phyloP scores from a whole-genome alignment of 441 rosid species.

The Manihot esculenta region DNA sequence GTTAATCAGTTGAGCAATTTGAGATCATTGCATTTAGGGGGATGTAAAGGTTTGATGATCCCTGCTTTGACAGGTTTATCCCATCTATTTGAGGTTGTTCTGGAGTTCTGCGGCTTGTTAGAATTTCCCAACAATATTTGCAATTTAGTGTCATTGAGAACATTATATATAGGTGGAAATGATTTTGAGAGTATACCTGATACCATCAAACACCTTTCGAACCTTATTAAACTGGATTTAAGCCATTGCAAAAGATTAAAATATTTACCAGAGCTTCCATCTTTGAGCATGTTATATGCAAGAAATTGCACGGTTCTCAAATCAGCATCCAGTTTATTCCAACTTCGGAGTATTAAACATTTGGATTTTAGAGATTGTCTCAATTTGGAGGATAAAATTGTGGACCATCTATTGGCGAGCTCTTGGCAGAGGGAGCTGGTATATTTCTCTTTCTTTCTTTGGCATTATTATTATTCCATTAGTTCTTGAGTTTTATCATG shows the following conservation, averaged over 20 bases:
- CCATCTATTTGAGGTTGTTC: not conserved
- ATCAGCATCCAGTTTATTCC: not conserved
- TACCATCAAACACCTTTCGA: constrained; percentile 22
- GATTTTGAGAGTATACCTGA: constrained; percentile 24
- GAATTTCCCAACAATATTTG: constrained; percentile 16
- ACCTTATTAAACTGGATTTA: not conserved
- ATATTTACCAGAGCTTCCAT: constrained; percentile 1
- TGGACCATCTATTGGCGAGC: no score
- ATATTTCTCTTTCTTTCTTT: no score
- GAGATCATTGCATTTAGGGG: no score
- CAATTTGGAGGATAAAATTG: no score
- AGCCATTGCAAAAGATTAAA: not conserved
- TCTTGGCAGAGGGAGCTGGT: no score
- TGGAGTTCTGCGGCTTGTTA: not conserved
- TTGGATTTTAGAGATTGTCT: no score
- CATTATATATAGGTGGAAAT: constrained; percentile 30
- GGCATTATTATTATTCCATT: no score
- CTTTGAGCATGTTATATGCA: no score
- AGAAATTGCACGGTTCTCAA: not conserved
- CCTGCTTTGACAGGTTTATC: not conserved
- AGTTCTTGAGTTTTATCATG: no score
- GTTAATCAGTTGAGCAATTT: no score
- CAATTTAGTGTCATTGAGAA: constrained; percentile 17
- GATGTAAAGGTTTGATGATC: no score
- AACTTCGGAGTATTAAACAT: no score